phyloP scores from a whole-genome alignment of 331 rosid genomes.

The Malus hybrid region DNA sequence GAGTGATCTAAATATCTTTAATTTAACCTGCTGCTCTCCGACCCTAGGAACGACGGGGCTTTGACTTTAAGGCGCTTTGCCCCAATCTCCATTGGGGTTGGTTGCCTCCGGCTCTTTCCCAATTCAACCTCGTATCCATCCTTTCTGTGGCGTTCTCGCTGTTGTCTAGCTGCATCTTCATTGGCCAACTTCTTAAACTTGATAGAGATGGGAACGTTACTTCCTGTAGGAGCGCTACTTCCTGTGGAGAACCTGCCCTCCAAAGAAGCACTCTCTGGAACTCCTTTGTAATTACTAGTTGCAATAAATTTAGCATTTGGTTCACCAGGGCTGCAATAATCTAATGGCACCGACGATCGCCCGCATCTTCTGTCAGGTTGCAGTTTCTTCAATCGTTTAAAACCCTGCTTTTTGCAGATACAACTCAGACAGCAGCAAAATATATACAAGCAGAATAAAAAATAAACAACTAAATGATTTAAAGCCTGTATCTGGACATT shows the following conservation, averaged over 20 bases:
- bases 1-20: constrained; percentile 38
- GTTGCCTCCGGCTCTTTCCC: constrained; percentile 34
- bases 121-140: constrained; percentile 41
- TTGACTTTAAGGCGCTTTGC: constrained; percentile 74
- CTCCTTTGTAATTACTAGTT: constrained; percentile 32
- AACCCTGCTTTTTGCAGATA: constrained; percentile 40
- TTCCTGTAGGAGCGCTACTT: constrained; percentile 32
- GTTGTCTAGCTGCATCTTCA: constrained; percentile 44
- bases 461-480: too few species aligned
- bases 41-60: constrained; percentile 57
- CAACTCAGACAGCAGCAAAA: constrained; percentile 1
- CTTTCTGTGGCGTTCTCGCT: constrained; percentile 52
- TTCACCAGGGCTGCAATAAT: constrained; percentile 41
- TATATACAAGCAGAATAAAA: not conserved
- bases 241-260: constrained; percentile 47
- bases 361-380: constrained; percentile 45
- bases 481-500: too few species aligned
- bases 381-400: constrained; percentile 68
- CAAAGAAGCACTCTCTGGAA: constrained; percentile 27
- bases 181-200: constrained; percentile 53
- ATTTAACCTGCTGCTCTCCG: constrained; percentile 45
- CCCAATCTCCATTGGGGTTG: constrained; percentile 47
- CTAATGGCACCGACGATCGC: constrained; percentile 20
- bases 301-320: constrained; percentile 31
- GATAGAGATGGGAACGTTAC: constrained; percentile 44